Percentiles rank a stretch among this genome's conserved stretches.
Conservation (phyloP, 2,329 filamentous ascomycete genomes). For the Cryphonectria radicalis region DNA sequence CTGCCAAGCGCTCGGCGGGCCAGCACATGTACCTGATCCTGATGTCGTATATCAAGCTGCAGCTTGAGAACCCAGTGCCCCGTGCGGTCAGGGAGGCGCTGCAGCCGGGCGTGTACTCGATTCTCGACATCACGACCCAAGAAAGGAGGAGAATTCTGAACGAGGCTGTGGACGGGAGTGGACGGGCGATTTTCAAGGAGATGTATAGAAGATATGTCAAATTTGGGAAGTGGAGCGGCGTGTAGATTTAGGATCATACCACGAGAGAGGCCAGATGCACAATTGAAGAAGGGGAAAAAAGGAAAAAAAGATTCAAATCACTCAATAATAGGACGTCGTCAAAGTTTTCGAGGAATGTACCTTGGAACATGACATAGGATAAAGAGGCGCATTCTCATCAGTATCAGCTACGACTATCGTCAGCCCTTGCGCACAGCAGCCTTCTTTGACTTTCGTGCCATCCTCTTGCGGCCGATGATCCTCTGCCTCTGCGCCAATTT, state of each 20-base stretch:
- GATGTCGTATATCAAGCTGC: constrained; percentile 63
- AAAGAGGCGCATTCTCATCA: neutral
- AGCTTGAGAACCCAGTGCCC: constrained; percentile 59
- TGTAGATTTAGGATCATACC: constrained; percentile 41
- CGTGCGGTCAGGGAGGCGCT: constrained; percentile 58
- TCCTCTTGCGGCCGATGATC: constrained; percentile 84
- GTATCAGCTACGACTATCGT: neutral
- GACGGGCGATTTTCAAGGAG: constrained; percentile 61
- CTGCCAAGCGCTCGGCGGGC: constrained; percentile 64
- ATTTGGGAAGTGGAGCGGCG: constrained; percentile 68
- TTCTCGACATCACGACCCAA: constrained; percentile 61
- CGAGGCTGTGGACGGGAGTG: constrained; percentile 63
- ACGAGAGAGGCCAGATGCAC: neutral
- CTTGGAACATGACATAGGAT: neutral
- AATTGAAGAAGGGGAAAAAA: neutral
- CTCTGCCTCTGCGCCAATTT: constrained; percentile 62
- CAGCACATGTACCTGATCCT: constrained; percentile 66
- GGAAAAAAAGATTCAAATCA: neutral
- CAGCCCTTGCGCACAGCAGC: constrained; percentile 21
- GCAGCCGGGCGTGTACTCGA: constrained; percentile 60
- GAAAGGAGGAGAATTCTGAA: constrained; percentile 61
- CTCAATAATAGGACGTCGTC: neutral
- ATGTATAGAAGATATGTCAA: constrained; percentile 63
- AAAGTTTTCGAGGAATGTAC: constrained; percentile 1
- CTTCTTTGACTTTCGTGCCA: constrained; percentile 72